phyloP scores from a whole-genome alignment of 176 grass and related monocot species.

The Lolium perenne region DNA sequence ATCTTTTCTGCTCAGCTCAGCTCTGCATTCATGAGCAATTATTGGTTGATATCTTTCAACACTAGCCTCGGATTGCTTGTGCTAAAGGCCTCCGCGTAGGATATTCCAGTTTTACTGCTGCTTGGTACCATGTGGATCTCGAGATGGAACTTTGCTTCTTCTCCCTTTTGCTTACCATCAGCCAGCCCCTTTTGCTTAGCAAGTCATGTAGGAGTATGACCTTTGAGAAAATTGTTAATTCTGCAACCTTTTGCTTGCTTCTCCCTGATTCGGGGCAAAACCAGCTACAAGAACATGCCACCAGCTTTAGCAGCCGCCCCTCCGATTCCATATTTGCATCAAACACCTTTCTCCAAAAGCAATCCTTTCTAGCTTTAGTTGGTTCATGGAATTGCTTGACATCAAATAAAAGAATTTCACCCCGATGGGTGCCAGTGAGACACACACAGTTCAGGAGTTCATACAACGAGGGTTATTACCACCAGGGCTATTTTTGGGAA shows the following conservation, averaged over 20 bases:
- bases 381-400: constrained; percentile 43
- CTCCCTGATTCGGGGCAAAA: constrained; percentile 52
- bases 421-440: background rate
- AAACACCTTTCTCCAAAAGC: constrained; percentile 56
- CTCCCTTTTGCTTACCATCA: background rate
- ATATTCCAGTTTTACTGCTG: constrained; percentile 52
- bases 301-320: constrained; percentile 8
- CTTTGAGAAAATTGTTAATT: constrained; percentile 55
- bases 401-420: constrained; percentile 1
- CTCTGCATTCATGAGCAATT: constrained; percentile 22
- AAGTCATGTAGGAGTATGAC: constrained; percentile 30
- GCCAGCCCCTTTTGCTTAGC: constrained; percentile 22
- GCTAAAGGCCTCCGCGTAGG: constrained; percentile 17
- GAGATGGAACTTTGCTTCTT: constrained; percentile 38
- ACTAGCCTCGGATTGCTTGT: constrained; percentile 18
- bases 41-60: background rate
- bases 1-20: background rate
- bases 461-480: constrained; percentile 10
- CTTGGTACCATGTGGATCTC: constrained; percentile 50
- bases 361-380: constrained; percentile 35
- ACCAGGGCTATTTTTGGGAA: background rate
- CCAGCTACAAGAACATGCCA: constrained; percentile 33
- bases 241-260: constrained; percentile 47
- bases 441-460: background rate
- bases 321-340: constrained; percentile 36